Conservation (phyloP, 768 basidiomycete genomes). For the Trametes meyenii region DNA sequence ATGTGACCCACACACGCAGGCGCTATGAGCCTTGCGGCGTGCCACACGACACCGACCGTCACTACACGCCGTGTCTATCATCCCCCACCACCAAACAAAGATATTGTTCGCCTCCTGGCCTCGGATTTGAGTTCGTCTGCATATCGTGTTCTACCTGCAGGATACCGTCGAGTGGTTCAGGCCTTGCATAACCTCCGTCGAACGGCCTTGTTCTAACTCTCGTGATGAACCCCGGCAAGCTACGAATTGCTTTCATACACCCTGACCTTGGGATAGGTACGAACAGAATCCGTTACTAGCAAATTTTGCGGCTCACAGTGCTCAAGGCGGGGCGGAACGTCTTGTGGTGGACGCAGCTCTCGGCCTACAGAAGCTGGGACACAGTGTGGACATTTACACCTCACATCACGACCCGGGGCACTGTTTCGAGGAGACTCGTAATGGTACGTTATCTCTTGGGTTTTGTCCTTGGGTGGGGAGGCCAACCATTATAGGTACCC, state of each 20-base stretch:
- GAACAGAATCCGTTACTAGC: not conserved
- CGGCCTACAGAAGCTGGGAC: slow-evolving; percentile 82
- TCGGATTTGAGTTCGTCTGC: too few species aligned
- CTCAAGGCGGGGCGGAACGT: slow-evolving; percentile 88
- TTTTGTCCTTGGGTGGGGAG: not conserved
- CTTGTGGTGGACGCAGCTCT: slow-evolving; percentile 94
- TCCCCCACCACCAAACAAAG: too few species aligned
- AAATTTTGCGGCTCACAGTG: too few species aligned
- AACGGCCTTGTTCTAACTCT: not conserved
- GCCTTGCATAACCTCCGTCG: not conserved
- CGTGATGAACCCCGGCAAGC: slow-evolving; percentile 10
- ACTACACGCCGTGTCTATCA: too few species aligned
- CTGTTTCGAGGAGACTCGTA: slow-evolving; percentile 92
- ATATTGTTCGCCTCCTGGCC: too few species aligned
- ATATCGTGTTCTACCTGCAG: too few species aligned
- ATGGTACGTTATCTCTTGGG: slow-evolving; percentile 58
- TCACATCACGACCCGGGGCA: slow-evolving; percentile 86
- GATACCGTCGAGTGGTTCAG: too few species aligned
- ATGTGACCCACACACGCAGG: too few species aligned
- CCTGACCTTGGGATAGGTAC: slow-evolving; percentile 94
- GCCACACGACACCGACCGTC: too few species aligned
- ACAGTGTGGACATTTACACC: slow-evolving; percentile 88
- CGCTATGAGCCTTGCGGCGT: too few species aligned
- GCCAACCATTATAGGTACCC: slow-evolving; percentile 57
- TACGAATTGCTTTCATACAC: slow-evolving; percentile 83